These are phyloP conservation scores for Heliophila coronopifolia DNA, from an alignment of 441 rosid species.

Conservation along the genomic window DNA sequence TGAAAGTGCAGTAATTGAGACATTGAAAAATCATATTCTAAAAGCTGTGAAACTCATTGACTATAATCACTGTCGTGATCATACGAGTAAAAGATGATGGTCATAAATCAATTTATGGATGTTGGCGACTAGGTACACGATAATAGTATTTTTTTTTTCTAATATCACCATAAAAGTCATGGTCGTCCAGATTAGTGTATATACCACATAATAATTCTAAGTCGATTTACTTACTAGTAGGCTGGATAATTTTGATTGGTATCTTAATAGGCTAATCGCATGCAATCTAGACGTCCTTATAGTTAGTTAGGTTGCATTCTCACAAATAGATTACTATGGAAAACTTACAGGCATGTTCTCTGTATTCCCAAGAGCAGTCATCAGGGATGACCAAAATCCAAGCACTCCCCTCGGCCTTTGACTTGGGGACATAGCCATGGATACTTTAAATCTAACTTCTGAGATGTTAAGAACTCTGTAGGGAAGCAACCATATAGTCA, in stretches of 20 bases:
- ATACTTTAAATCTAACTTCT: slow-evolving; percentile 84
- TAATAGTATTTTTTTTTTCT: not conserved
- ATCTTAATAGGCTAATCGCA: not conserved
- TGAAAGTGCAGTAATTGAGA: slow-evolving; percentile 3
- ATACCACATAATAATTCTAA: not conserved
- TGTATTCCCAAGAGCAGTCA: slow-evolving; percentile 98
- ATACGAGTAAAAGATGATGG: not conserved
- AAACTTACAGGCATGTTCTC: slow-evolving; percentile 94
- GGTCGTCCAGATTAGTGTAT: not conserved
- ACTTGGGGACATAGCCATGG: slow-evolving; percentile 96
- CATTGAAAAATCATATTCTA: slow-evolving; percentile 6
- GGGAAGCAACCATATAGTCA: slow-evolving; percentile 5
- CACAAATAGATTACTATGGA: slow-evolving; percentile 8
- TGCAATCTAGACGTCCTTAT: not conserved
- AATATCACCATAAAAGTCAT: not conserved
- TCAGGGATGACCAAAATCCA: slow-evolving; percentile 95
- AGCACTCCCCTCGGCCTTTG: slow-evolving; percentile 95
- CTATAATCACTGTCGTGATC: not conserved
- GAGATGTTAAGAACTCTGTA: slow-evolving; percentile 83
- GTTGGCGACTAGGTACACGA: not conserved
- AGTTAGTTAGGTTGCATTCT: slow-evolving; percentile 4
- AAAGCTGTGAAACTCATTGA: slow-evolving; percentile 10
- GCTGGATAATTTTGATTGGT: not conserved
- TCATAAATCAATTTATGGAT: not conserved
- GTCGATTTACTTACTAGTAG: slow-evolving; percentile 4